Evolutionary conservation across 345 rosid genomes (phyloP), one percentile per base, ranked within the genome.

Genomic region (Citrus reticulata): DNA sequence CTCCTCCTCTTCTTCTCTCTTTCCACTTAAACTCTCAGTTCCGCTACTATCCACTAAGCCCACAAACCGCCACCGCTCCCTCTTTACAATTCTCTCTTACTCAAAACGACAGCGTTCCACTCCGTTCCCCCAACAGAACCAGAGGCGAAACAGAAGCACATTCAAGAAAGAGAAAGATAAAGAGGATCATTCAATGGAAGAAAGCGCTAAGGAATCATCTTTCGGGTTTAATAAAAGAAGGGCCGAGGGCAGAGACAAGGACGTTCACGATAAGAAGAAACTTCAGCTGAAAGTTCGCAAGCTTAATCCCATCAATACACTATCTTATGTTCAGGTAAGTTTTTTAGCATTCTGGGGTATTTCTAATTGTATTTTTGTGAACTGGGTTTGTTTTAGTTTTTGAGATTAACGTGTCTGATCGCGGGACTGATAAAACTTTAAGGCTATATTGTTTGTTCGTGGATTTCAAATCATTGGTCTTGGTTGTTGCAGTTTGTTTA

Each of bases 231-330:
- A 94, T 78, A 91, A 89, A 83, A 91, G 90, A 80, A 87, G 97
- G 81, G 98, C 97, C 29, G 91, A 91, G 65, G 99, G 98, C 22
- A 84, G 51, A 46, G 96, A 93, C 78, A 82, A 86, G 75, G 72
- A 75, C 49, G 89, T 88, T 81, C 86, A 76, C 70, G 86, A 91
- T 62, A 96, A 81, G 86, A 92, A 88, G 89, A 90, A 86, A 83
- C 91, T 89, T 6, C 93, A 91, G 86, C 71, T 95, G 75, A 94
- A 93, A 80, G 79, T 81, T 74, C 88, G 98, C 9, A 87, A 79
- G 37, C 90, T 93, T 63, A 94, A 93, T 73, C 97, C 98, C 35
- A 90, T 88, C 70, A 94, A 95, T 81, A 94, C 98, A 11, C 91
- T 91, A 70, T 90, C 97, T 10, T 94, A 91, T 87, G 97, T 94